Conservation (phyloP, 2,329 filamentous ascomycete species). For the Lecanicillium sp. region DNA sequence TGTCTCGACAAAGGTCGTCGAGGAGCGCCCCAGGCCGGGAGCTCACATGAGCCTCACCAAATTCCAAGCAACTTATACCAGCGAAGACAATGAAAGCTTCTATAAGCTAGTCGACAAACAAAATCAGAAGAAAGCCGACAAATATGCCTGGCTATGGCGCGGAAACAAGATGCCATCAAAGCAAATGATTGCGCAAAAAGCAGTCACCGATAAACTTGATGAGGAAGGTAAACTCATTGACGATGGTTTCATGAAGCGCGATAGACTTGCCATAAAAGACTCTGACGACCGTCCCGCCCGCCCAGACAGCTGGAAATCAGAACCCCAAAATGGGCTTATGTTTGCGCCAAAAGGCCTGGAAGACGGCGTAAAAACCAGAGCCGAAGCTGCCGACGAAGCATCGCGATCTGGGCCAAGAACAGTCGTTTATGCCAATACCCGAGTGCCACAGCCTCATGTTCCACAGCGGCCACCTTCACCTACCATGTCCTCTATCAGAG, state of each 20-base stretch:
- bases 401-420: constrained; percentile 72
- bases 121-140: constrained; percentile 76
- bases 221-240: constrained; percentile 43
- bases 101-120: constrained; percentile 87
- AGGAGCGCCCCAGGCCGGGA: constrained; percentile 51
- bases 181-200: constrained; percentile 63
- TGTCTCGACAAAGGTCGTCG: constrained; percentile 33
- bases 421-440: constrained; percentile 78
- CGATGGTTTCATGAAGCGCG: constrained; percentile 48
- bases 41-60: constrained; percentile 73
- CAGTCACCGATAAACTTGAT: constrained; percentile 49
- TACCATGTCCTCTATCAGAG: constrained; percentile 75
- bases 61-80: constrained; percentile 92
- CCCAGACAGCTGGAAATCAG: constrained; percentile 68
- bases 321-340: constrained; percentile 81
- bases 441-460: constrained; percentile 52
- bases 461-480: constrained; percentile 61
- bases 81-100: constrained; percentile 96
- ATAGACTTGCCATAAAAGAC: constrained; percentile 59
- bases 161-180: constrained; percentile 84
- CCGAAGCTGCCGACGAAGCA: constrained; percentile 60
- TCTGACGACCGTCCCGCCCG: constrained; percentile 66
- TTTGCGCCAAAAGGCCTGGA: constrained; percentile 65
- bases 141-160: constrained; percentile 83
- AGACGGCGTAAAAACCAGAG: constrained; percentile 54